phyloP scores from a whole-genome alignment of 1,284 basidiomycete species.

The Cerioporus squamosus region DNA sequence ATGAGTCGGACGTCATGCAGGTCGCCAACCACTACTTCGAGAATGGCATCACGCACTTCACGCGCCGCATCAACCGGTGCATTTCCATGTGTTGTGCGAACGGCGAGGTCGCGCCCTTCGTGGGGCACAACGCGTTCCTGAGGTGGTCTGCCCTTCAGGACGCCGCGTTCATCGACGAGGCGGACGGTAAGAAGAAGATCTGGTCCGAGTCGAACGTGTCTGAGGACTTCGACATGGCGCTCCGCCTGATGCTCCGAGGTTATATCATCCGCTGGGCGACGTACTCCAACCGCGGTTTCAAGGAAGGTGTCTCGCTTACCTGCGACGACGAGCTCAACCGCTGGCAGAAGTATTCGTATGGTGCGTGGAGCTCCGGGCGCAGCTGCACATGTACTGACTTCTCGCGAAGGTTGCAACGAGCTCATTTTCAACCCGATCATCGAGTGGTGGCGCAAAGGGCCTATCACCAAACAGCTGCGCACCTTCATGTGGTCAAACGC shows the following conservation, averaged over 20 bases:
- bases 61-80: constrained; percentile 75
- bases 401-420: constrained; percentile 58
- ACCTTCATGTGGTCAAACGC: constrained; percentile 77
- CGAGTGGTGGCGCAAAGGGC: constrained; percentile 74
- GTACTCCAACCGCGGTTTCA: constrained; percentile 80
- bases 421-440: constrained; percentile 79
- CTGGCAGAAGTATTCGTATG: constrained; percentile 89
- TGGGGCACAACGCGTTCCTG: constrained; percentile 89
- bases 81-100: constrained; percentile 80
- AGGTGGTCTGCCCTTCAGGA: constrained; percentile 87
- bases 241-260: constrained; percentile 64
- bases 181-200: constrained; percentile 69
- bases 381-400: constrained; percentile 12
- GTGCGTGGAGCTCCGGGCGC: constrained; percentile 44
- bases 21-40: constrained; percentile 88
- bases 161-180: constrained; percentile 69
- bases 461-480: constrained; percentile 78
- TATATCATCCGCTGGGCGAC: constrained; percentile 86
- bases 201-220: constrained; percentile 88
- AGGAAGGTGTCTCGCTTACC: constrained; percentile 87
- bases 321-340: constrained; percentile 81
- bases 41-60: constrained; percentile 85
- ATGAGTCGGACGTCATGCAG: constrained; percentile 87
- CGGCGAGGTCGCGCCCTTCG: constrained; percentile 84
- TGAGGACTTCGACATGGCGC: constrained; percentile 82